Evolutionary conservation across 768 basidiomycete genomes (phyloP).

Genomic region (Xerocomellus chrysenteron): DNA sequence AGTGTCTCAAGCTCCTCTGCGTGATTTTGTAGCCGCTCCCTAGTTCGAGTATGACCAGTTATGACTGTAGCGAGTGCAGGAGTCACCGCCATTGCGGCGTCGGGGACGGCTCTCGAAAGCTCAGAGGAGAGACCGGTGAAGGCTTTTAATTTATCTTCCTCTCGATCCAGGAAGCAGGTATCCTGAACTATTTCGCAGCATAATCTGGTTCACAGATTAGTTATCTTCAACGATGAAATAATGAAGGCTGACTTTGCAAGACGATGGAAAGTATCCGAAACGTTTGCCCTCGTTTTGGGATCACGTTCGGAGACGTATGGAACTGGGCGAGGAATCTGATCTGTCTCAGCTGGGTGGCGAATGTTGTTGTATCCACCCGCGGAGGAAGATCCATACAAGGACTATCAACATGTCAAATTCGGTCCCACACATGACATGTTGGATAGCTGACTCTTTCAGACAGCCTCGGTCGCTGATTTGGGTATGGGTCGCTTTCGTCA

Average conservation of each 20-base stretch:
- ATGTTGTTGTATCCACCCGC: slow-evolving; percentile 2
- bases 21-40: slow-evolving; percentile 41
- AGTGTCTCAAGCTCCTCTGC: slow-evolving; percentile 40
- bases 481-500: slow-evolving; percentile 24
- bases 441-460: slow-evolving; percentile 28
- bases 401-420: slow-evolving; percentile 18
- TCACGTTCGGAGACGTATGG: slow-evolving; percentile 1
- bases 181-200: slow-evolving; percentile 47
- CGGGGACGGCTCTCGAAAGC: slow-evolving; percentile 43
- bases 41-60: slow-evolving; percentile 41
- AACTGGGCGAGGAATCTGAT: slow-evolving; percentile 1
- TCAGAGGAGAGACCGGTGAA: slow-evolving; percentile 50
- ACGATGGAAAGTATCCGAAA: slow-evolving; percentile 37
- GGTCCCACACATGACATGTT: neutral
- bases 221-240: slow-evolving; percentile 4
- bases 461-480: slow-evolving; percentile 28
- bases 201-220: slow-evolving; percentile 35
- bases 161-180: slow-evolving; percentile 40
- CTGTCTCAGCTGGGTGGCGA: slow-evolving; percentile 4
- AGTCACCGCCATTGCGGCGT: slow-evolving; percentile 42
- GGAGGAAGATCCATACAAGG: slow-evolving; percentile 9
- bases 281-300: slow-evolving; percentile 7
- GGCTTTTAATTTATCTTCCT: slow-evolving; percentile 47
- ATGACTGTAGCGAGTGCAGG: slow-evolving; percentile 48
- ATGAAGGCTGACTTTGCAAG: slow-evolving; percentile 35